Base-by-base conservation (phyloP, 192 early-diverging fungal species). In the Pecoramyces ruminantium region DNA sequence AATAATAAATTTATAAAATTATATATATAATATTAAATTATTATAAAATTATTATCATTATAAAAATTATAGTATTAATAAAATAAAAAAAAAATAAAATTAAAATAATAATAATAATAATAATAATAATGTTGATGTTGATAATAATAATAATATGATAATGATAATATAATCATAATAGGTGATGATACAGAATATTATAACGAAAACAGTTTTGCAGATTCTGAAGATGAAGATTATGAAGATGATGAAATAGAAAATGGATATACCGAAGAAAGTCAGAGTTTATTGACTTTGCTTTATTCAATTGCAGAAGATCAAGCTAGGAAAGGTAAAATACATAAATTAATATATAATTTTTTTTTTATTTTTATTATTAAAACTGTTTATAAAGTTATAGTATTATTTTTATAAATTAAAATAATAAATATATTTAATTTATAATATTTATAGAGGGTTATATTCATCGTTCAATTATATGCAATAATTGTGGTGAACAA, bases 251-350 rank as follows among this genome's bases (percentile, higher is more conserved):
- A 67, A 67, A 67, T 67, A n/a, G 51, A 67, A n/a, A 67, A 67
- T 67, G 51, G 51, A 67, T 67, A 67, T 67, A 67, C 51, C 51
- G 51, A 67, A 67, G 93, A 94, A 39, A 91, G 88, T 30, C 86
- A 93, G 42, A 93, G 92, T 78, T 83, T 95, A 79, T 84, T 97
- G 81, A 86, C 90, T 17, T 83, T 98, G 13, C 84, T 98, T 18
- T 92, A 93, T 81, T 88, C 94, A 8, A 95, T 97, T 77, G 91
- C 95, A 1, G 94, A 97, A 80, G 93, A 96, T 82, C 94, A 96
- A 82, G 88, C 95, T 15, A 87, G 90, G 21, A 93, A 93, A 90
- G 94, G 94, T 95, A 86, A 2, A 1, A 21, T 17, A 21, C 4
- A 51, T 21, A 51, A 51, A 51, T 51, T 21, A 51, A 51, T 21